phyloP scores from a whole-genome alignment of 768 basidiomycete species.

The Leucocoprinus sp. region DNA sequence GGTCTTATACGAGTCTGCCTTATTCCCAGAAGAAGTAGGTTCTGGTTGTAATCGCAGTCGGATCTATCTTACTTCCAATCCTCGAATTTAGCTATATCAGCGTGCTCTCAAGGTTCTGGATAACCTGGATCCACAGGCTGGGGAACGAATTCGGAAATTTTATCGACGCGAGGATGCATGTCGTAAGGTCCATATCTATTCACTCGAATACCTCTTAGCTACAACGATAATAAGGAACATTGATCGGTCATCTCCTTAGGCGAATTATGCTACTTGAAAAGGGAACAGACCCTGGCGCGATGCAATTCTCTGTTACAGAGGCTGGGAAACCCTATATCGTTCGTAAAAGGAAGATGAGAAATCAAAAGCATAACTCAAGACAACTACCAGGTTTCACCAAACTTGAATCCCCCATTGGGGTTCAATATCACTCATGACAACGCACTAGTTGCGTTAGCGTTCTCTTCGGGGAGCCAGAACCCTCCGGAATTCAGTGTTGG shows the following conservation, averaged over 20 bases:
- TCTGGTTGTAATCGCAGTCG: conserved; percentile 10
- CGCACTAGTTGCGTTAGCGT: conserved; percentile 60
- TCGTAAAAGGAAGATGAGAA: conserved; percentile 19
- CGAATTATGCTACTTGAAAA: conserved; percentile 53
- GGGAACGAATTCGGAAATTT: conserved; percentile 52
- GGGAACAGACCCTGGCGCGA: conserved; percentile 37
- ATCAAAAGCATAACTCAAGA: not conserved
- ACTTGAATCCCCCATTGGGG: conserved; percentile 46
- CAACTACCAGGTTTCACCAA: conserved; percentile 33
- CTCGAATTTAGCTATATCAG: conserved; percentile 49
- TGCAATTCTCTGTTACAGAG: conserved; percentile 49
- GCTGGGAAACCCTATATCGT: conserved; percentile 75
- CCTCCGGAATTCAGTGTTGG: conserved; percentile 58
- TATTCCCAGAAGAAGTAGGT: conserved; percentile 35
- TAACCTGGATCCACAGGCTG: conserved; percentile 40
- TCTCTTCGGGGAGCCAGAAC: conserved; percentile 33
- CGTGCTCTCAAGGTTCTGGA: conserved; percentile 43
- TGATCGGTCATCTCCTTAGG: conserved; percentile 71
- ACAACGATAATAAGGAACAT: conserved; percentile 41
- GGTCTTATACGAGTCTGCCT: conserved; percentile 31
- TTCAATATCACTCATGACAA: conserved; percentile 84
- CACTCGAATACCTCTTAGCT: conserved; percentile 4
- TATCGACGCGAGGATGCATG: conserved; percentile 69
- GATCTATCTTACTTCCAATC: conserved; percentile 11
- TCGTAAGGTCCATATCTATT: conserved; percentile 34